These are phyloP conservation scores for Lagenidium sp. DNA, from an alignment of 352 stramenopile genomes.

Conservation along the genomic window DNA sequence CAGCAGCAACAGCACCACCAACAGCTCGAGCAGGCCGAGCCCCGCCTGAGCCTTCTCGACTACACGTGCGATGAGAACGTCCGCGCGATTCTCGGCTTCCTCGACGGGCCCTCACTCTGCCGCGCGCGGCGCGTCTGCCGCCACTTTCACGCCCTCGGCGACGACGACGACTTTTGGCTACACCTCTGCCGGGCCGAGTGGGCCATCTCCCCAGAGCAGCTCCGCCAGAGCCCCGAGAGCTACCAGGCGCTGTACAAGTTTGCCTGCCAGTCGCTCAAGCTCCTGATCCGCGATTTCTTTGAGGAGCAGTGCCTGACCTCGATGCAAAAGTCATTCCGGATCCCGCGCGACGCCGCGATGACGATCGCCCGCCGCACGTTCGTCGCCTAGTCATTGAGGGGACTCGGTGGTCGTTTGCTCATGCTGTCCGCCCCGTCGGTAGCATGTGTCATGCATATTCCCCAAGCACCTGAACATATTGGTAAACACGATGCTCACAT, in stretches of 20 bases:
- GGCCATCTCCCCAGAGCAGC: slow-evolving; percentile 63
- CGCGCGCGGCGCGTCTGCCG: slow-evolving; percentile 42
- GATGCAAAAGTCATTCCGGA: slow-evolving; percentile 59
- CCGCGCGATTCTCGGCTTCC: slow-evolving; percentile 44
- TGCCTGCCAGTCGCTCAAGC: slow-evolving; percentile 56
- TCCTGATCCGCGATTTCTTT: slow-evolving; percentile 68
- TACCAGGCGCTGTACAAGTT: slow-evolving; percentile 75
- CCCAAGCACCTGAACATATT: too few species aligned
- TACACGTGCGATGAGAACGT: slow-evolving; percentile 73
- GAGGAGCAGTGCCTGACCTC: slow-evolving; percentile 70
- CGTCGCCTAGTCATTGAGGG: slow-evolving; percentile 1
- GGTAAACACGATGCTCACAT: too few species aligned
- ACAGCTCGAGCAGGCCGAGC: background rate
- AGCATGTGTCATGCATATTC: too few species aligned
- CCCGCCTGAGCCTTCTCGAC: slow-evolving; percentile 32
- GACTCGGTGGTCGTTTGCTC: background rate
- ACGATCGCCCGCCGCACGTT: slow-evolving; percentile 30
- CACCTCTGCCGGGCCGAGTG: slow-evolving; percentile 62
- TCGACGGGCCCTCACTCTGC: slow-evolving; percentile 64
- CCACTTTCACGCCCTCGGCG: slow-evolving; percentile 35
- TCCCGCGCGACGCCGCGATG: slow-evolving; percentile 49
- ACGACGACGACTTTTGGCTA: slow-evolving; percentile 58
- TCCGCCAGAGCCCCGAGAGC: slow-evolving; percentile 41
- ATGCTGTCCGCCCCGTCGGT: too few species aligned
- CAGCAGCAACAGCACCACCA: slow-evolving; percentile 2